These are phyloP conservation scores for Dissophora globulifera DNA, from an alignment of 192 early-diverging fungal genomes.

Conservation along the genomic window DNA sequence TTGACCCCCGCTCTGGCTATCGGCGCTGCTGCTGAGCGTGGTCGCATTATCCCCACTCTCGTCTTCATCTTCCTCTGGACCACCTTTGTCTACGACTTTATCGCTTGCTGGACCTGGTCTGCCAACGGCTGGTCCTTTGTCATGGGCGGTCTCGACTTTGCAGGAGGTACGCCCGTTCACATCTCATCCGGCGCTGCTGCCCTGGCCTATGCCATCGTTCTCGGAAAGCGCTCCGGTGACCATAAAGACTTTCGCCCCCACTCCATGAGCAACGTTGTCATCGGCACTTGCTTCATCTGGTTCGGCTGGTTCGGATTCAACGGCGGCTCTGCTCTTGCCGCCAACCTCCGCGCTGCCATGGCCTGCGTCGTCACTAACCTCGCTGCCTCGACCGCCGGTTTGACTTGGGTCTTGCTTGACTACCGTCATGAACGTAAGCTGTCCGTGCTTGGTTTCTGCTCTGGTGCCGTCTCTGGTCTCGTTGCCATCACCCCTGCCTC, in stretches of 20 bases:
- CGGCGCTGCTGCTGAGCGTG: constrained; percentile 90
- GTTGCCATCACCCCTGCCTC: constrained; percentile 94
- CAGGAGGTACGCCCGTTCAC: constrained; percentile 97
- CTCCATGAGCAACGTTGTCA: constrained; percentile 91
- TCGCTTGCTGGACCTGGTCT: constrained; percentile 96
- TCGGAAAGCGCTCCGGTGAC: constrained; percentile 85
- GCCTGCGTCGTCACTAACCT: constrained; percentile 89
- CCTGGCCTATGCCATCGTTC: constrained; percentile 86
- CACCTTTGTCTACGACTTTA: constrained; percentile 93
- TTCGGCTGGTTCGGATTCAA: constrained; percentile 99
- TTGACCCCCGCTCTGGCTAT: constrained; percentile 92
- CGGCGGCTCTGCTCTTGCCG: constrained; percentile 83
- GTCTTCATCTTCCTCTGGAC: constrained; percentile 95
- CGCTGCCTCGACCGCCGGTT: constrained; percentile 80
- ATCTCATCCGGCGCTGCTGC: constrained; percentile 90
- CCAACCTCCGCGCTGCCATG: constrained; percentile 88
- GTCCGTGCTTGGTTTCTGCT: constrained; percentile 93
- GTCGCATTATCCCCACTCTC: constrained; percentile 85
- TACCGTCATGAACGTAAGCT: constrained; percentile 83
- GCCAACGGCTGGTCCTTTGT: constrained; percentile 85
- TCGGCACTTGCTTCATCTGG: constrained; percentile 91
- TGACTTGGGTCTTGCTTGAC: constrained; percentile 88
- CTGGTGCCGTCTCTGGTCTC: constrained; percentile 91
- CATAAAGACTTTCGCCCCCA: constrained; percentile 84
- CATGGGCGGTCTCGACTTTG: constrained; percentile 91